A percentile compares a stretch with the other conserved stretches of the same genome.
phyloP scores from a whole-genome alignment of 768 basidiomycete species.

The Fomitopsis pulvina region DNA sequence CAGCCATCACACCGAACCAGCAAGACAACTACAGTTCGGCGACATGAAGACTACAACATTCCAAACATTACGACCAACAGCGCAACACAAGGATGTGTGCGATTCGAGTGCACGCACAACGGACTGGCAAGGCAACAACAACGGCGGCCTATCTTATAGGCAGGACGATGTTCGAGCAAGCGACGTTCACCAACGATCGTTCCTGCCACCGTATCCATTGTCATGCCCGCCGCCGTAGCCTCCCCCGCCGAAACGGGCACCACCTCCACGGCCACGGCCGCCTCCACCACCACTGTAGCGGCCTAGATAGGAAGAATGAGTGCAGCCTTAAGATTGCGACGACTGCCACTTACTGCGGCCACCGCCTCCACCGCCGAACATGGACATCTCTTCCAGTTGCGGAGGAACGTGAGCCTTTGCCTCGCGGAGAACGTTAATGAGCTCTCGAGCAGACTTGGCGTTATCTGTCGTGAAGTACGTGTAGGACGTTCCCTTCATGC shows the following conservation, averaged over 20 bases:
- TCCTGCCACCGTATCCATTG: conserved; percentile 30
- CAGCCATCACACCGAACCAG: too few species aligned
- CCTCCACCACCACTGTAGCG: conserved; percentile 48
- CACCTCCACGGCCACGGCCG: conserved; percentile 32
- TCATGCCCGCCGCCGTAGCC: conserved; percentile 36
- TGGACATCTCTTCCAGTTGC: conserved; percentile 89
- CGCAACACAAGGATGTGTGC: not conserved
- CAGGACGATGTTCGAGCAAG: too few species aligned
- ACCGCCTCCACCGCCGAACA: conserved; percentile 78
- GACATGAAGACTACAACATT: not conserved
- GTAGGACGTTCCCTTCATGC: conserved; percentile 86
- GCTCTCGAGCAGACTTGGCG: conserved; percentile 88
- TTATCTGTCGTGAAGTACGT: conserved; percentile 98
- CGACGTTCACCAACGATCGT: conserved; percentile 26
- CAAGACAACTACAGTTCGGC: not conserved
- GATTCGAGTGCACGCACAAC: not conserved
- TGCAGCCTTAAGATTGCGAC: too few species aligned
- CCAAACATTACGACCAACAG: not conserved
- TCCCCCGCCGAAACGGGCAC: conserved; percentile 34
- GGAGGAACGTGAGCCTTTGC: conserved; percentile 83
- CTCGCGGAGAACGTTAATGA: conserved; percentile 79
- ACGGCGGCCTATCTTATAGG: too few species aligned
- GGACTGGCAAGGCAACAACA: too few species aligned
- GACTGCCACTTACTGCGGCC: conserved; percentile 47
- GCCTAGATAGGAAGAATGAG: conserved; percentile 32